A percentile compares a stretch with the other conserved stretches of the same genome.
Evolutionary conservation across 352 stramenopile genomes (phyloP).

Genomic region (Synura sp.): DNA sequence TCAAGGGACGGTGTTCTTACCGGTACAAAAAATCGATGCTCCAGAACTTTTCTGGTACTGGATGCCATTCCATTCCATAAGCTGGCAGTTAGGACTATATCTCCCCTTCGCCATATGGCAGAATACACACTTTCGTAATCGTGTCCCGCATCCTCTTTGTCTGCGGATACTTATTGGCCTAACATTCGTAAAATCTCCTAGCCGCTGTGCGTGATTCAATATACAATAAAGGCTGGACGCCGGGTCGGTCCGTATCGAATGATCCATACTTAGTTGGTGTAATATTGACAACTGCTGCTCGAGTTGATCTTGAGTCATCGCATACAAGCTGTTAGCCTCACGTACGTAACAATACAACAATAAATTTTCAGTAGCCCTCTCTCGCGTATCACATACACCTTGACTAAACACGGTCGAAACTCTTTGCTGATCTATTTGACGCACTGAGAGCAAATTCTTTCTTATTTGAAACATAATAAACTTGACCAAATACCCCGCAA

Average conservation of each 20-base stretch:
- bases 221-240: conserved; percentile 1
- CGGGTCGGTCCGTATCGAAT: background rate
- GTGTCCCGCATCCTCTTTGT: background rate
- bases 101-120: no score
- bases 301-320: background rate
- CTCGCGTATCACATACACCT: background rate
- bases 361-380: background rate
- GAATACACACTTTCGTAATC: background rate
- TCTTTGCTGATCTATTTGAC: background rate
- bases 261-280: conserved; percentile 8
- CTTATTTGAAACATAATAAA: background rate
- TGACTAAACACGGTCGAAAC: background rate
- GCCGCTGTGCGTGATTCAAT: conserved; percentile 8
- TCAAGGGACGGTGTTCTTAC: no score
- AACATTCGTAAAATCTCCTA: no score
- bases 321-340: background rate
- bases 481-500: background rate
- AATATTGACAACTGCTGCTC: background rate
- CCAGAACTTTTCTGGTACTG: no score
- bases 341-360: background rate
- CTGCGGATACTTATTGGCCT: no score
- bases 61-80: no score
- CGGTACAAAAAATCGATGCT: no score
- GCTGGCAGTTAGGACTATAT: no score
- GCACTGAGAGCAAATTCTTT: background rate